Conservation (phyloP, 2,329 filamentous ascomycete genomes). For the Coniochaeta sp. region DNA sequence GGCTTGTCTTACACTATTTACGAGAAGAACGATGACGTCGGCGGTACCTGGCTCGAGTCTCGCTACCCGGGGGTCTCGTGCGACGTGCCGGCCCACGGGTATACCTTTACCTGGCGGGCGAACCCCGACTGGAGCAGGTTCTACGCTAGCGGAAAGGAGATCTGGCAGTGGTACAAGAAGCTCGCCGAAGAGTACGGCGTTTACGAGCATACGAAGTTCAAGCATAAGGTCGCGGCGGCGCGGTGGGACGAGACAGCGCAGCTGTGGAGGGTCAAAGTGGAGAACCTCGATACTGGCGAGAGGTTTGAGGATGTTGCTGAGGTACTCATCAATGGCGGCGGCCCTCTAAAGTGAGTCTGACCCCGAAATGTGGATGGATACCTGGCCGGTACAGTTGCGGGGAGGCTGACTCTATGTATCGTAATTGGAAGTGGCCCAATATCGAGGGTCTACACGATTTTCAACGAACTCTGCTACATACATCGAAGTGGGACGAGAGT, state of each 20-base stretch:
- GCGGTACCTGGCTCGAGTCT: slow-evolving; percentile 13
- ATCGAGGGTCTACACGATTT: slow-evolving; percentile 5
- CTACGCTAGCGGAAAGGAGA: slow-evolving; percentile 38
- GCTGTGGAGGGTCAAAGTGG: slow-evolving; percentile 3
- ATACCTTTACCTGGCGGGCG: slow-evolving; percentile 39
- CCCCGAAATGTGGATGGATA: too few species aligned
- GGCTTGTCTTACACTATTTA: slow-evolving; percentile 5
- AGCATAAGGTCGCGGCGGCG: slow-evolving; percentile 1
- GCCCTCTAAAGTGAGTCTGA: slow-evolving; percentile 2
- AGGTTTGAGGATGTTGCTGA: slow-evolving; percentile 1
- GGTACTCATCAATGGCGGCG: slow-evolving; percentile 4
- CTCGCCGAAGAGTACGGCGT: slow-evolving; percentile 4
- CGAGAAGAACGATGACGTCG: slow-evolving; percentile 15
- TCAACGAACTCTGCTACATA: slow-evolving; percentile 1
- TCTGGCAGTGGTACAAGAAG: slow-evolving; percentile 17
- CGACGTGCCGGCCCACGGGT: slow-evolving; percentile 32
- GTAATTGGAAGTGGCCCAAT: slow-evolving; percentile 4
- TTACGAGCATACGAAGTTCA: slow-evolving; percentile 6
- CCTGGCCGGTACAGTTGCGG: too few species aligned
- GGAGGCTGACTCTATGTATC: neutral
- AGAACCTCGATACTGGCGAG: slow-evolving; percentile 2
- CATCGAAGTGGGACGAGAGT: neutral
- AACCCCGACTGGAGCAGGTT: slow-evolving; percentile 48
- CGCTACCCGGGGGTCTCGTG: slow-evolving; percentile 6
- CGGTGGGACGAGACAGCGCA: neutral